Evolutionary conservation across 192 early-diverging fungal genomes (phyloP), one percentile per base, ranked within the genome.

Genomic region (Entomortierella chlamydospora): DNA sequence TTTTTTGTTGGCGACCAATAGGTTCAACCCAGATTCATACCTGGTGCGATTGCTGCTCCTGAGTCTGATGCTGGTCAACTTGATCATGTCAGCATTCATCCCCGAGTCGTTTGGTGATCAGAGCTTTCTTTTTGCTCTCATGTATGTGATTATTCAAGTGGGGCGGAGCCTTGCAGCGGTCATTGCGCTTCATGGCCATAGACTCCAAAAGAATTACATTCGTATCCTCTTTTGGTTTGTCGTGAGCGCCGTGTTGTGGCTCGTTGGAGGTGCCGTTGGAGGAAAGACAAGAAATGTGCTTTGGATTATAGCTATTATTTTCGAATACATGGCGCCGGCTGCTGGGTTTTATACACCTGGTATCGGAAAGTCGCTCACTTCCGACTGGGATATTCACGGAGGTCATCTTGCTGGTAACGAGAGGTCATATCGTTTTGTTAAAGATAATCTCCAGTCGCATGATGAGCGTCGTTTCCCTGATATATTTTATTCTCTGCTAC

Each of bases 11-110:
- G 11, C 13, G 47, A 28, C 11, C 28, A 28, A 10, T 54, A 68
- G 73, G 73, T 63, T 76, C 39, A 76, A 76, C 41, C 73, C 73
- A n/a, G 65, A 76, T n/a, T 76, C 73, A 11, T 76, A 76, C 20
- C 60, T 76, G 30, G 73, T 76, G 4, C 73, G 73, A 0, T 29
- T 76, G 0, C 43, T 67, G 4, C 60, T 76, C 11, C 9, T 76
- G 15, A 10, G 53, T 8, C 29, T 76, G 22, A 76, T 76, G 73
- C 23, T 76, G 30, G 47, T 53, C 53, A 76, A 42, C 47, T 43
- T 76, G 45, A 60, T 76, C 51, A 45, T 76, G 58, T 76, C 73
- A 1, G 64, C 73, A 4, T 50, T 68, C 26, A 76, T 76, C 26
- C 23, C 41, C 6, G 55, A 50, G 22, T 31, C 73, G 17, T 76